A percentile compares a stretch with the other conserved stretches of the same genome.
Evolutionary conservation across 2,329 filamentous ascomycete species (phyloP).

Genomic region (Hypomyces perniciosus): DNA sequence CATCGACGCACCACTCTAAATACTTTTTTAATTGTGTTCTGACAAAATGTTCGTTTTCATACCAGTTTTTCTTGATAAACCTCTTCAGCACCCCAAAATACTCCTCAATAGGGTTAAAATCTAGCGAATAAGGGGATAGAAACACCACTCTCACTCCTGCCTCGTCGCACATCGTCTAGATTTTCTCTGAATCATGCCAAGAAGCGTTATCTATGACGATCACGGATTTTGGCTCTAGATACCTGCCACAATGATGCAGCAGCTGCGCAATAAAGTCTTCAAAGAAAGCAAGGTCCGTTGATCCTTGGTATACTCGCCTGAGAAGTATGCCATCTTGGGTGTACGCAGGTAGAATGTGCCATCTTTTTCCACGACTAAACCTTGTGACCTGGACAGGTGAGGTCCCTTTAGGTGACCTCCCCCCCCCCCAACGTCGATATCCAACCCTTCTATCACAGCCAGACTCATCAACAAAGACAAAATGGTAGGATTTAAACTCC

Average conservation of each 20-base stretch:
- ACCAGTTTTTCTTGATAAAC: no score
- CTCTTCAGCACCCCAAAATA: no score
- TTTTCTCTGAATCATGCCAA: slow-evolving; percentile 22
- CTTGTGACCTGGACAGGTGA: slow-evolving; percentile 19
- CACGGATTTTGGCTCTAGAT: slow-evolving; percentile 28
- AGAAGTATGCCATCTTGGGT: slow-evolving; percentile 21
- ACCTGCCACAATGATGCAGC: slow-evolving; percentile 25
- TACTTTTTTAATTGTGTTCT: no score
- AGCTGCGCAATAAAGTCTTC: slow-evolving; percentile 27
- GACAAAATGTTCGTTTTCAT: no score
- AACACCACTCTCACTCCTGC: no score
- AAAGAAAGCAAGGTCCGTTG: slow-evolving; percentile 23
- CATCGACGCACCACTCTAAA: no score
- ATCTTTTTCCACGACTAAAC: slow-evolving; percentile 19
- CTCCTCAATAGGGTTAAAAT: no score
- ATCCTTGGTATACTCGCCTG: slow-evolving; percentile 22
- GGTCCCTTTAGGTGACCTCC: slow-evolving; percentile 21
- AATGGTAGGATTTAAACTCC: slow-evolving; percentile 25
- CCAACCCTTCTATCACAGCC: slow-evolving; percentile 28
- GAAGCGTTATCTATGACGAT: slow-evolving; percentile 31
- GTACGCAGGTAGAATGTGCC: slow-evolving; percentile 25
- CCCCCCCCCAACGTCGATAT: slow-evolving; percentile 27
- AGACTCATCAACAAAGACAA: slow-evolving; percentile 32
- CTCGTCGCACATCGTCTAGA: slow-evolving; percentile 22
- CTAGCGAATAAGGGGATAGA: no score